Base-by-base conservation (phyloP, 495 filamentous ascomycete genomes). In the Hyphodiscus hymeniophilus region DNA sequence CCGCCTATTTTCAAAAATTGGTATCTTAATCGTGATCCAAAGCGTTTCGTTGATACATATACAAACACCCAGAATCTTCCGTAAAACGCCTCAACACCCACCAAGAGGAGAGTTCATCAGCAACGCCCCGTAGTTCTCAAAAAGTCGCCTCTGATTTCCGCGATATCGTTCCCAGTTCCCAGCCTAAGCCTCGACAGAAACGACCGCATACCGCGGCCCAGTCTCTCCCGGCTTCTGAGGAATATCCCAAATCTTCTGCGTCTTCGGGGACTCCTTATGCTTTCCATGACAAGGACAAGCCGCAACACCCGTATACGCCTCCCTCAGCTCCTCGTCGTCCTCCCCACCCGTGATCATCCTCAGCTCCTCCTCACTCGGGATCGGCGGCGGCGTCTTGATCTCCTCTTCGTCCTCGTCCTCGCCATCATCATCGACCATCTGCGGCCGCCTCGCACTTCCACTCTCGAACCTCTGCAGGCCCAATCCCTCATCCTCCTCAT, bases 241-340 rank as follows among this genome's bases (percentile, higher is more conserved):
- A 34, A 51, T 43, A 16, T 51, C 49, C 49, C 49, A 51, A 4
- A 45, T 21, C 40, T 51, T 51, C 15, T 45, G 33, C 12, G 45
- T 41, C 3, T 6, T 10, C 10, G 48, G 48, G 15, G 22, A 13
- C 2, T 23, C 3, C 10, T 50, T 20, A 0, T 38, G n/a, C n/a
- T n/a, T n/a, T n/a, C n/a, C 42, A 45, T 51, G 49, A 41, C 49
- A 51, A 3, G 49, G 49, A 41, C 49, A 51, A 13, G 24, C 35
- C 22, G 20, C 26, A 15, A 51, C 33, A 23, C 22, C 17, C 7
- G 24, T 17, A 41, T 51, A 51, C 49, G 33, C 11, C 21, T 41
- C 49, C 33, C n/a, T 35, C 11, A 51, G 28, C 31, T 41, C 42
- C 23, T 45, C 24, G 28, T 32, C 22, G 5, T 12, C 49, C 24